A percentile compares a stretch with the other conserved stretches of the same genome.
These are phyloP conservation scores for Phytophthora macrochlamydospora DNA, from an alignment of 352 stramenopile genomes.

Conservation along the genomic window DNA sequence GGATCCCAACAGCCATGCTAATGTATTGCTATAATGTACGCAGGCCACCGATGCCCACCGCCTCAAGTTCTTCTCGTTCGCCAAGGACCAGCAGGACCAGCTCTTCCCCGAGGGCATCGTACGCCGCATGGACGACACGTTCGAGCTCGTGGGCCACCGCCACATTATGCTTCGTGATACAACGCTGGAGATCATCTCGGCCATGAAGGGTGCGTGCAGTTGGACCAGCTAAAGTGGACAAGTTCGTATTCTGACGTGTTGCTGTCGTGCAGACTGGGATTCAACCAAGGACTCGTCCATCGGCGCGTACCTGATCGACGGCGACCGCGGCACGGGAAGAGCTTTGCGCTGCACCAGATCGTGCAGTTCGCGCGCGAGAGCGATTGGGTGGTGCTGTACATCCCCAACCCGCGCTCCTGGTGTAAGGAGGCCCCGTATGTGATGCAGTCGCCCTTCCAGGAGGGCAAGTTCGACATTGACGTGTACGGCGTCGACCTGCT, in stretches of 20 bases:
- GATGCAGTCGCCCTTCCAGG: conserved; percentile 78
- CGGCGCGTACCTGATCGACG: conserved; percentile 77
- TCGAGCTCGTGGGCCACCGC: conserved; percentile 82
- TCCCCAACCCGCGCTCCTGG: conserved; percentile 79
- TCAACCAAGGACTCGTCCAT: conserved; percentile 50
- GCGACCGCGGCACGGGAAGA: conserved; percentile 87
- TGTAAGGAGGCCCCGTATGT: conserved; percentile 83
- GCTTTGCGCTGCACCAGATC: conserved; percentile 84
- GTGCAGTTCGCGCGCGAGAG: conserved; percentile 87
- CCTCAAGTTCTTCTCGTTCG: conserved; percentile 83
- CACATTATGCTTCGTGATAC: conserved; percentile 88
- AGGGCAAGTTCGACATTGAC: conserved; percentile 89
- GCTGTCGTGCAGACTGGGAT: conserved; percentile 57
- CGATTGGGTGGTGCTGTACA: conserved; percentile 87
- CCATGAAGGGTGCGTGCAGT: conserved; percentile 58
- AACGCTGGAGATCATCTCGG: conserved; percentile 72
- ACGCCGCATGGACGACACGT: conserved; percentile 77
- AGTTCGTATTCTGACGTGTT: neutral
- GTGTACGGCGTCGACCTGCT: conserved; percentile 80
- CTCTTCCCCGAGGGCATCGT: conserved; percentile 75
- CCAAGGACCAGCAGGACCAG: conserved; percentile 78
- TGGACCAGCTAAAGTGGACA: neutral
- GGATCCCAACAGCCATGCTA: neutral
- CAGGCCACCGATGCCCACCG: conserved; percentile 65
- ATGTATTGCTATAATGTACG: neutral